Conservation (phyloP, 371 early-diverging fungal genomes). For the Rhizopus arrhizus region DNA sequence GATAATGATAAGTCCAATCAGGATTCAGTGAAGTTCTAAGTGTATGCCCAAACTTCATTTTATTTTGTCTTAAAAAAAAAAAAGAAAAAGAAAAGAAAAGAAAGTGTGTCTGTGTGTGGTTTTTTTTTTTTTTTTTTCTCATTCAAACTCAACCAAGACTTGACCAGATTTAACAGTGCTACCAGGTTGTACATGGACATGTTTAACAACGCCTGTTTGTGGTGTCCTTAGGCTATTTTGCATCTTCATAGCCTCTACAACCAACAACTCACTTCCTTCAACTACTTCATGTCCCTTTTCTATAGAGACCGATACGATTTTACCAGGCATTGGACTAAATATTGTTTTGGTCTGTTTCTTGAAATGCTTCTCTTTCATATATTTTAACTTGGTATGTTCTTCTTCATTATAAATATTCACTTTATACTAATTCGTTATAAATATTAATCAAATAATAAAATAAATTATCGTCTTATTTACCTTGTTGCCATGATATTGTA, state of each 20-base stretch:
- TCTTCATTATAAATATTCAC: slow-evolving; percentile 62
- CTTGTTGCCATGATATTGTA: slow-evolving; percentile 86
- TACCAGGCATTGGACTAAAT: slow-evolving; percentile 93
- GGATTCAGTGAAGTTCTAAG: slow-evolving; percentile 72
- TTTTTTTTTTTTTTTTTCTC: not conserved
- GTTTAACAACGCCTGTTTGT: slow-evolving; percentile 78
- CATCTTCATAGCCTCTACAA: slow-evolving; percentile 99
- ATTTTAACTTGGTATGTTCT: slow-evolving; percentile 67
- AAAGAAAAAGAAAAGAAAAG: slow-evolving; percentile 8
- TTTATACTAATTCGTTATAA: slow-evolving; percentile 55
- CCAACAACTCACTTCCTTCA: slow-evolving; percentile 85
- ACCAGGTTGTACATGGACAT: slow-evolving; percentile 74
- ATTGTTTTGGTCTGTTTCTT: slow-evolving; percentile 74
- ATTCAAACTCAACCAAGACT: slow-evolving; percentile 48
- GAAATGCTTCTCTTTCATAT: slow-evolving; percentile 79
- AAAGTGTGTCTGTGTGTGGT: not conserved
- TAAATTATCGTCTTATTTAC: slow-evolving; percentile 29
- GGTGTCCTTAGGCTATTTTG: slow-evolving; percentile 90
- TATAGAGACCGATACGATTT: slow-evolving; percentile 83
- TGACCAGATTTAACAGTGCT: slow-evolving; percentile 85
- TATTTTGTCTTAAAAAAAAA: slow-evolving; percentile 10
- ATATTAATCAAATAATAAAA: not conserved
- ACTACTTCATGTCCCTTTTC: slow-evolving; percentile 79
- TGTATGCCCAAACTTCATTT: slow-evolving; percentile 92
- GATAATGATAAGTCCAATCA: slow-evolving; percentile 75